These are phyloP conservation scores for Leucosporidium yakuticum DNA, from an alignment of 768 basidiomycete genomes.

Conservation along the genomic window DNA sequence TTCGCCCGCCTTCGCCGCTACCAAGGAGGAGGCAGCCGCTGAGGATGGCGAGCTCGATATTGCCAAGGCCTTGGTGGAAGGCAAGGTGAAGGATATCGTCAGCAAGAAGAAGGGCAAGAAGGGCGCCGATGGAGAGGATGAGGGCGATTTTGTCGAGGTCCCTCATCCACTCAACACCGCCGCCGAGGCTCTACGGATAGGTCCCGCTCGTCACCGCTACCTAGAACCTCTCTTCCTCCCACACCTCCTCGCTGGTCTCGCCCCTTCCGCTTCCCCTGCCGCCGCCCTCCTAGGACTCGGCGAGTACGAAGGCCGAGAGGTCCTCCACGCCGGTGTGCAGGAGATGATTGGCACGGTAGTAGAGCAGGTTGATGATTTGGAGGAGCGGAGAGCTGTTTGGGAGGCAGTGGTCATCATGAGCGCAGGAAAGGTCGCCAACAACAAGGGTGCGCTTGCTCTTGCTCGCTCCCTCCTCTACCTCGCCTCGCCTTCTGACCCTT, in stretches of 20 bases:
- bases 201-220: slow-evolving; percentile 82
- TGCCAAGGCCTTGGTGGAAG: slow-evolving; percentile 80
- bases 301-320: slow-evolving; percentile 11
- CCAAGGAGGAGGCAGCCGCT: slow-evolving; percentile 47
- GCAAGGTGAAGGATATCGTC: slow-evolving; percentile 83
- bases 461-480: neutral
- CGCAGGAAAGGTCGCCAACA: slow-evolving; percentile 67
- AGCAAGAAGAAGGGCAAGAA: slow-evolving; percentile 41
- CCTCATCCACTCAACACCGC: slow-evolving; percentile 63
- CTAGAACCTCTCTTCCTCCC: slow-evolving; percentile 72
- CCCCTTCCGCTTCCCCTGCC: neutral
- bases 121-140: slow-evolving; percentile 56
- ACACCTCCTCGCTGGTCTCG: slow-evolving; percentile 5
- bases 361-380: slow-evolving; percentile 54
- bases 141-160: slow-evolving; percentile 74
- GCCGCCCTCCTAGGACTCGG: slow-evolving; percentile 11
- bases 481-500: neutral
- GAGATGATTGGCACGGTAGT: slow-evolving; percentile 64
- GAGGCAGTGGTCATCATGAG: slow-evolving; percentile 60
- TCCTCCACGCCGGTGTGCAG: slow-evolving; percentile 50
- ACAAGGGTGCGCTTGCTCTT: slow-evolving; percentile 54
- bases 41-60: slow-evolving; percentile 86
- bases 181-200: slow-evolving; percentile 64
- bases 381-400: slow-evolving; percentile 67
- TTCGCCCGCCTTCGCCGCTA: slow-evolving; percentile 44